Conservation (phyloP, 2,329 filamentous ascomycete genomes). For the Fusarium heterosporum region DNA sequence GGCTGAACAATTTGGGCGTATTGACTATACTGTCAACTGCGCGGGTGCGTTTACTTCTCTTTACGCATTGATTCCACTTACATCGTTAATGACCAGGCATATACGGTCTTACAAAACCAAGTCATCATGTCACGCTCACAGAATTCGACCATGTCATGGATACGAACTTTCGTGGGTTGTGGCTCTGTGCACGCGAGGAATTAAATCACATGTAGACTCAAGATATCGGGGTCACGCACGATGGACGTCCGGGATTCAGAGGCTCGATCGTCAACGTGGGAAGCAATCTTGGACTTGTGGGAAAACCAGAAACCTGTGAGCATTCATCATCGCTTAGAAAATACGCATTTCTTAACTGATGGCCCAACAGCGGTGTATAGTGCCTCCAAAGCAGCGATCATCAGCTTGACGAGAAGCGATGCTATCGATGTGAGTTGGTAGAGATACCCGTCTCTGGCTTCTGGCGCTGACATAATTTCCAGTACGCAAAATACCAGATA, state of each 20-base stretch:
- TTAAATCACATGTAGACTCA: constrained; percentile 58
- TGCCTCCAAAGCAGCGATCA: constrained; percentile 58
- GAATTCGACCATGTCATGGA: constrained; percentile 58
- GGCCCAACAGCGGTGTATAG: constrained; percentile 53
- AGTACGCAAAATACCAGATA: constrained; percentile 60
- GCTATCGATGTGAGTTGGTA: constrained; percentile 56
- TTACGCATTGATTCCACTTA: not conserved
- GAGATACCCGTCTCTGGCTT: too few relatives aligned
- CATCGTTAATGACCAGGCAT: constrained; percentile 47
- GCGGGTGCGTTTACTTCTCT: constrained; percentile 48
- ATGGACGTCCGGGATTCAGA: constrained; percentile 53
- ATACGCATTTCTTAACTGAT: not conserved
- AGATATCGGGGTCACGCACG: constrained; percentile 55
- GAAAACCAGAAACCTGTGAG: constrained; percentile 56
- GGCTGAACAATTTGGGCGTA: constrained; percentile 52
- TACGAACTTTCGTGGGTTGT: constrained; percentile 59
- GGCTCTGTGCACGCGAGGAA: constrained; percentile 58
- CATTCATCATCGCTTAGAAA: not conserved
- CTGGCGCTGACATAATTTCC: not conserved
- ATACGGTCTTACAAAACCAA: constrained; percentile 52
- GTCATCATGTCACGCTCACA: constrained; percentile 50
- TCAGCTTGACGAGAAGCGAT: constrained; percentile 60
- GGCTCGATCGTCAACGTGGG: constrained; percentile 61
- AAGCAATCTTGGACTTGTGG: constrained; percentile 57
- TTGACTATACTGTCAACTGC: constrained; percentile 61